These are phyloP conservation scores for Cladosporium sp. DNA, from an alignment of 2,329 filamentous ascomycete species.

Conservation along the genomic window DNA sequence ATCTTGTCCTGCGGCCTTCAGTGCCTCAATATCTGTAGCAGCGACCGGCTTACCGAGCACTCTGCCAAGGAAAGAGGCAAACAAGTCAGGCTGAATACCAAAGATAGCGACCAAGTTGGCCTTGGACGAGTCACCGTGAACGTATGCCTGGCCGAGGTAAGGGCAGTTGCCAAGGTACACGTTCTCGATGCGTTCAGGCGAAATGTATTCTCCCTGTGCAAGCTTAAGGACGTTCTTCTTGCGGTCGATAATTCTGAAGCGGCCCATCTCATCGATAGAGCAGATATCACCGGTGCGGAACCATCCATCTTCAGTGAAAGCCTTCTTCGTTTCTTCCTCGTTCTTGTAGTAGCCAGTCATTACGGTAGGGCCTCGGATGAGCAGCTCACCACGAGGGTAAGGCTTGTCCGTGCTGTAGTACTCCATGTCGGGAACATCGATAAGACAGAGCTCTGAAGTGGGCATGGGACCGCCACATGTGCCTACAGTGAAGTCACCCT, in stretches of 20 bases:
- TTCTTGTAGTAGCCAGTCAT: constrained; percentile 91
- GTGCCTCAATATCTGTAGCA: constrained; percentile 59
- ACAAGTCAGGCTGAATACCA: constrained; percentile 78
- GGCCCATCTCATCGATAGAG: constrained; percentile 76
- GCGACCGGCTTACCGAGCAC: constrained; percentile 63
- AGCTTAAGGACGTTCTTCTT: constrained; percentile 99
- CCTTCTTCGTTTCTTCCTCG: constrained; percentile 77
- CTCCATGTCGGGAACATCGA: constrained; percentile 90
- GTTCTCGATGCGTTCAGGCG: constrained; percentile 94
- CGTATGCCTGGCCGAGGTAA: constrained; percentile 74
- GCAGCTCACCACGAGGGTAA: constrained; percentile 81
- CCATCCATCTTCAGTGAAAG: constrained; percentile 85
- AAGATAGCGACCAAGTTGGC: constrained; percentile 81
- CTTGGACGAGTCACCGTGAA: constrained; percentile 85
- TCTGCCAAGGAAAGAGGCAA: constrained; percentile 75
- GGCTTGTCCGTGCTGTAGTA: constrained; percentile 87
- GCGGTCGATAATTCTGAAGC: constrained; percentile 90
- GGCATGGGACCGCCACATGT: constrained; percentile 75
- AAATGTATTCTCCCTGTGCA: constrained; percentile 96
- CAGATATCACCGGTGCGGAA: constrained; percentile 95
- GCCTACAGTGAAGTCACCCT: constrained; percentile 68
- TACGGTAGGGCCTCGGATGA: constrained; percentile 73
- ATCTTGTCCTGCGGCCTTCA: constrained; percentile 65
- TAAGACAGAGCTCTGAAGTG: constrained; percentile 69
- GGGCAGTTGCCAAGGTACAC: constrained; percentile 79